A percentile compares a stretch with the other conserved stretches of the same genome.
These are phyloP conservation scores for Trapa incisa DNA, from an alignment of 345 rosid species.

Conservation along the genomic window DNA sequence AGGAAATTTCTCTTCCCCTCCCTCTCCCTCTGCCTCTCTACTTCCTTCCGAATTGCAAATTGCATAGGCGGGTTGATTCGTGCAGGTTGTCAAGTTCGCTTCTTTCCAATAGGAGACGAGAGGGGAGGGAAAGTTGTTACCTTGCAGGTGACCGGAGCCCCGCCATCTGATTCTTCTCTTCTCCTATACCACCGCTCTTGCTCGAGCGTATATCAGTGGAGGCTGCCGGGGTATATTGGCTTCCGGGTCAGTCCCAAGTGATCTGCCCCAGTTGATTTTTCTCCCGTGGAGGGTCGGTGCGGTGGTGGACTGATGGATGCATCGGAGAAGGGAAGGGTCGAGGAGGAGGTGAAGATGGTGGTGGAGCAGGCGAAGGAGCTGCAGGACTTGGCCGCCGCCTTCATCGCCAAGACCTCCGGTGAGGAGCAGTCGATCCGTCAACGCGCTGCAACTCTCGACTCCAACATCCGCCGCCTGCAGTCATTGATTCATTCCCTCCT, in stretches of 20 bases:
- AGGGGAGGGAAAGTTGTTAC: neutral
- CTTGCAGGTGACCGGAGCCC: neutral
- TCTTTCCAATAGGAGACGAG: neutral
- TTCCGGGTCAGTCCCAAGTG: neutral
- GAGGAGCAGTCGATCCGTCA: conserved; percentile 64
- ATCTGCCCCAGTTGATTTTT: too few relatives aligned
- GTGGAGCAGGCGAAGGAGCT: conserved; percentile 66
- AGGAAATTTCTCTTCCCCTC: neutral
- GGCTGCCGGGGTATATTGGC: neutral
- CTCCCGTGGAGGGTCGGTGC: too few relatives aligned
- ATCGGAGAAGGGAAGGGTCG: conserved; percentile 20
- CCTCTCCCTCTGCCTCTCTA: neutral
- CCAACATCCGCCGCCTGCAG: conserved; percentile 53
- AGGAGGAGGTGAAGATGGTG: conserved; percentile 53
- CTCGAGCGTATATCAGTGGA: neutral
- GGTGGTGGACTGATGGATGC: conserved; percentile 10
- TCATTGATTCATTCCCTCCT: conserved; percentile 18
- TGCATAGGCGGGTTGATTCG: neutral
- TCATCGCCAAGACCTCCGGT: conserved; percentile 31
- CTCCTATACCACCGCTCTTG: neutral
- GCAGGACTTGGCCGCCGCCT: conserved; percentile 52
- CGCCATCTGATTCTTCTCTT: neutral
- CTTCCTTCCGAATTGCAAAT: neutral
- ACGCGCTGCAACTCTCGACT: conserved; percentile 57
- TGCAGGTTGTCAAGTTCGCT: neutral